Conservation (phyloP, 345 rosid species). For the Euphorbia lathyris region DNA sequence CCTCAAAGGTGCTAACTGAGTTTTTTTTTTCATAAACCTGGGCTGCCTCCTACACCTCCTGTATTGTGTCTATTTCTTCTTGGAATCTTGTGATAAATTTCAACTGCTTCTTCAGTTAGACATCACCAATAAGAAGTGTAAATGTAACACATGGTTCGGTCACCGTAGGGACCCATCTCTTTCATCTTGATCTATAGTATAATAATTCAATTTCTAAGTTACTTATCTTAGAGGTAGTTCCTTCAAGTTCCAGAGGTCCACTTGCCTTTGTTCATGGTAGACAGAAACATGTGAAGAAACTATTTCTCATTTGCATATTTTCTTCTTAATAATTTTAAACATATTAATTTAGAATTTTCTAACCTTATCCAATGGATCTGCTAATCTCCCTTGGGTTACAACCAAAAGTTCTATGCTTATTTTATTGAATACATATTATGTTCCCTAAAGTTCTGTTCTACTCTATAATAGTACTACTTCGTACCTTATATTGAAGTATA, state of each 20-base stretch:
- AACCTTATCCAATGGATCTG: not conserved
- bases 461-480: slow-evolving; percentile 2
- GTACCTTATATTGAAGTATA: not conserved
- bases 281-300: slow-evolving; percentile 18
- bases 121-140: slow-evolving; percentile 10
- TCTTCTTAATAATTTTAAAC: no score
- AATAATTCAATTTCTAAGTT: slow-evolving; percentile 30
- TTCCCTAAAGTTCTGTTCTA: slow-evolving; percentile 5
- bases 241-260: slow-evolving; percentile 29
- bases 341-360: no score
- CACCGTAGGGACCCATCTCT: slow-evolving; percentile 36
- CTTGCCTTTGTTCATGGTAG: slow-evolving; percentile 1
- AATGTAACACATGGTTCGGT: slow-evolving; percentile 40
- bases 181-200: slow-evolving; percentile 17
- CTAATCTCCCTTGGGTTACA: not conserved
- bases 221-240: slow-evolving; percentile 11
- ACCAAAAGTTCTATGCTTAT: not conserved
- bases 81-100: slow-evolving; percentile 13
- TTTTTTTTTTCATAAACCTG: slow-evolving; percentile 8
- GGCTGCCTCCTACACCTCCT: slow-evolving; percentile 1
- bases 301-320: not conserved
- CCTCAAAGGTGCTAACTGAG: not conserved
- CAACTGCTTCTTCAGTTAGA: slow-evolving; percentile 12
- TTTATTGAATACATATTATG: not conserved
- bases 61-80: slow-evolving; percentile 14